Evolutionary conservation across 2,329 filamentous ascomycete species (phyloP).

Genomic region (Aspergillus udagawae): DNA sequence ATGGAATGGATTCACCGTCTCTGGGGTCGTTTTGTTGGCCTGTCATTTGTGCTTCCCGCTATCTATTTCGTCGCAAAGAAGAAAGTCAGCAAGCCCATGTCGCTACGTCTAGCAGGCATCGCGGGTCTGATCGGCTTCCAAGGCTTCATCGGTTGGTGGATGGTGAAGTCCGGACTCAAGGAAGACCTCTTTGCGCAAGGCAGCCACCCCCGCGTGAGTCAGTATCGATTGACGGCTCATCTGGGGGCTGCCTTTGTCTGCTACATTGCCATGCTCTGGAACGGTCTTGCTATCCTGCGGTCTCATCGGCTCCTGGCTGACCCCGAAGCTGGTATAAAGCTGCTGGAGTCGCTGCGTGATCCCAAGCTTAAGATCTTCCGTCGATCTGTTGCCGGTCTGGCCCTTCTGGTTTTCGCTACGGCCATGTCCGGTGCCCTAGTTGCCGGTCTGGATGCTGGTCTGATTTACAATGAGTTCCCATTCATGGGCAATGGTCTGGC

Average conservation of each 20-base stretch:
- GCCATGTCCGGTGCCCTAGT: slow-evolving; percentile 93
- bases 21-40: slow-evolving; percentile 87
- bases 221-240: slow-evolving; percentile 89
- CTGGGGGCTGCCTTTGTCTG: slow-evolving; percentile 86
- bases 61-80: slow-evolving; percentile 81
- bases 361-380: slow-evolving; percentile 71
- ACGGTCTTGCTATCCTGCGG: slow-evolving; percentile 78
- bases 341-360: slow-evolving; percentile 59
- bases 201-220: slow-evolving; percentile 84
- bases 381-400: slow-evolving; percentile 65
- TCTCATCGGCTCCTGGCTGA: slow-evolving; percentile 67
- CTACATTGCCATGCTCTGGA: slow-evolving; percentile 91
- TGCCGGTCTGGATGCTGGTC: slow-evolving; percentile 87
- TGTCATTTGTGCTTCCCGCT: slow-evolving; percentile 84
- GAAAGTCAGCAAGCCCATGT: slow-evolving; percentile 74
- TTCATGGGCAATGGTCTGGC: slow-evolving; percentile 83
- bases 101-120: slow-evolving; percentile 73
- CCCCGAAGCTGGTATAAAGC: slow-evolving; percentile 58
- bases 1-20: slow-evolving; percentile 98
- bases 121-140: slow-evolving; percentile 89
- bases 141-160: slow-evolving; percentile 97
- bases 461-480: slow-evolving; percentile 99
- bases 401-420: slow-evolving; percentile 76
- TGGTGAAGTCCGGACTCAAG: slow-evolving; percentile 95
- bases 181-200: slow-evolving; percentile 93